Conservation (phyloP, 1,284 basidiomycete species). For the Ustilago sp. region DNA sequence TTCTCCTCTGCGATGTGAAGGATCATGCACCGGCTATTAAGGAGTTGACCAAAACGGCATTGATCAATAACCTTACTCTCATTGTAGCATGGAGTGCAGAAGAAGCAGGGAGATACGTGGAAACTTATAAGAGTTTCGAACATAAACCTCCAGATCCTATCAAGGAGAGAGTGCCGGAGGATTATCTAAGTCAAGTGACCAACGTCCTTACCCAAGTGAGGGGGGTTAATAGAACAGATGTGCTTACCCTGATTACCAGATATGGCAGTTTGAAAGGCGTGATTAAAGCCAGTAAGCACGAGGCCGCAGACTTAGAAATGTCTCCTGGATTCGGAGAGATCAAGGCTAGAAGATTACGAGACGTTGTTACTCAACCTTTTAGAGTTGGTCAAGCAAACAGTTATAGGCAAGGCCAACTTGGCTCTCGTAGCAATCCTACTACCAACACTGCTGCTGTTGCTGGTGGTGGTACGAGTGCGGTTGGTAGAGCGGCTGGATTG, state of each 20-base stretch:
- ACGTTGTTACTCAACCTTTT: slow-evolving; percentile 73
- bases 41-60: slow-evolving; percentile 82
- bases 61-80: slow-evolving; percentile 92
- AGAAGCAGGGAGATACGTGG: slow-evolving; percentile 90
- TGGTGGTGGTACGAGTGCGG: neutral
- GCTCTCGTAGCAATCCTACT: too few species aligned
- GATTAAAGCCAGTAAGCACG: slow-evolving; percentile 2
- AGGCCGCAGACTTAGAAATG: slow-evolving; percentile 75
- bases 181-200: slow-evolving; percentile 83
- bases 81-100: slow-evolving; percentile 89
- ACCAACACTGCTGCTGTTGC: neutral
- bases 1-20: slow-evolving; percentile 90
- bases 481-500: neutral
- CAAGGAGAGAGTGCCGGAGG: slow-evolving; percentile 90
- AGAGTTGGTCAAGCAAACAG: slow-evolving; percentile 75
- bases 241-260: slow-evolving; percentile 81
- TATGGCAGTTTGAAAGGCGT: slow-evolving; percentile 34
- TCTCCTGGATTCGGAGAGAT: slow-evolving; percentile 94
- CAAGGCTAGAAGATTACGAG: slow-evolving; percentile 80
- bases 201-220: slow-evolving; percentile 88
- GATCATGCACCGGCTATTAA: slow-evolving; percentile 90
- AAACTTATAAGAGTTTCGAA: slow-evolving; percentile 92
- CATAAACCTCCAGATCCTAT: slow-evolving; percentile 92
- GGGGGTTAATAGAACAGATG: slow-evolving; percentile 97
- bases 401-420: slow-evolving; percentile 76